Percentiles rank a stretch among this genome's conserved stretches.
Evolutionary conservation across 148 eudicot genomes (phyloP).

Genomic region (Chenopodium quinoa): DNA sequence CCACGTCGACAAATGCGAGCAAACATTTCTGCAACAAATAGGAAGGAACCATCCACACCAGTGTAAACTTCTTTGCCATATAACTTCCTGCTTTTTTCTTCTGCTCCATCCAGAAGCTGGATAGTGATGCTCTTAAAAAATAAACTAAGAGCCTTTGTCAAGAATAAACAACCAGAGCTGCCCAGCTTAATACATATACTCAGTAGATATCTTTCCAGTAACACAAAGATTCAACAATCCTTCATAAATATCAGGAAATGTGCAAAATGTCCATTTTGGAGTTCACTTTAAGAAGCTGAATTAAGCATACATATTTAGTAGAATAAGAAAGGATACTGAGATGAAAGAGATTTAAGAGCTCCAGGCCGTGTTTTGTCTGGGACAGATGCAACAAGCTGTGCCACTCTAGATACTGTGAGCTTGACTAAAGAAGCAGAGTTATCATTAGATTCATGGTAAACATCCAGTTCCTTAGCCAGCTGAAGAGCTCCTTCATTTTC

Average conservation of each 20-base stretch:
- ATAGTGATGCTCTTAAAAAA: slow-evolving; percentile 57
- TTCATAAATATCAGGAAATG: neutral
- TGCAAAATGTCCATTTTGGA: neutral
- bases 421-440: slow-evolving; percentile 34
- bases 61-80: slow-evolving; percentile 23
- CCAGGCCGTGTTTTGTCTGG: slow-evolving; percentile 76
- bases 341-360: slow-evolving; percentile 69
- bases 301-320: neutral
- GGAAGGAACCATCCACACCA: slow-evolving; percentile 40
- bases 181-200: neutral
- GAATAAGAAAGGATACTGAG: slow-evolving; percentile 74
- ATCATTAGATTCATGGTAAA: slow-evolving; percentile 34
- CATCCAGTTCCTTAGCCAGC: slow-evolving; percentile 55
- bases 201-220: neutral
- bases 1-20: slow-evolving; percentile 91
- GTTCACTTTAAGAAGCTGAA: slow-evolving; percentile 9
- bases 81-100: slow-evolving; percentile 44
- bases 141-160: slow-evolving; percentile 46
- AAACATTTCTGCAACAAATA: slow-evolving; percentile 71
- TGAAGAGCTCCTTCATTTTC: slow-evolving; percentile 64
- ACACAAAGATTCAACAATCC: neutral
- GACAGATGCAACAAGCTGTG: slow-evolving; percentile 81
- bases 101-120: slow-evolving; percentile 73
- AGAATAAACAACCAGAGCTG: slow-evolving; percentile 29
- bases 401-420: slow-evolving; percentile 45